phyloP scores from a whole-genome alignment of 164 flowering plant species.

The Magnolia sinica region DNA sequence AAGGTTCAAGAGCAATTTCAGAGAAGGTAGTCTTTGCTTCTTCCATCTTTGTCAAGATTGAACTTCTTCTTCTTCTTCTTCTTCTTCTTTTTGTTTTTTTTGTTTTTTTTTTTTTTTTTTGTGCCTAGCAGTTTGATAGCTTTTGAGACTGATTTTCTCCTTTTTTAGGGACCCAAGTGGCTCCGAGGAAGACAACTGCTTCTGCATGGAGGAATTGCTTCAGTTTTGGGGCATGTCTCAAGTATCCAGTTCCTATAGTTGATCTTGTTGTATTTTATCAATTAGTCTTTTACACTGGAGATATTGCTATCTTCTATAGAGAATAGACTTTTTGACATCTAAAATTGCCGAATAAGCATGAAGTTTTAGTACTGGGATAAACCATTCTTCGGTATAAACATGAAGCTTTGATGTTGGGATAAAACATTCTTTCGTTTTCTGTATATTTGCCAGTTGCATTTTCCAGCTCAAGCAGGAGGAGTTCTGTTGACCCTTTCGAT shows the following conservation, averaged over 20 bases:
- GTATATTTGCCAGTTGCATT: no score
- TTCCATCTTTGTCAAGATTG: no score
- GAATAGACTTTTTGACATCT: not conserved
- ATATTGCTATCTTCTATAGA: not conserved
- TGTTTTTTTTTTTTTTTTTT: no score
- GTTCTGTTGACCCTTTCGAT: no score
- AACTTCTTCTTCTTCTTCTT: not conserved
- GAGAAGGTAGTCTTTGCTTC: constrained; percentile 36
- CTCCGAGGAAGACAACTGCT: constrained; percentile 47
- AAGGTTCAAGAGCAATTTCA: constrained; percentile 54
- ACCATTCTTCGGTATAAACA: not conserved
- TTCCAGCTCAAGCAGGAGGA: no score
- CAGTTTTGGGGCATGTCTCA: not conserved
- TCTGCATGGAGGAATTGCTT: constrained; percentile 16
- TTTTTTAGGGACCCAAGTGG: constrained; percentile 44
- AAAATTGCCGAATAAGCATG: not conserved
- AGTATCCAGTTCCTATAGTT: not conserved
- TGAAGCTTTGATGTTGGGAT: not conserved
- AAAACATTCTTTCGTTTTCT: no score
- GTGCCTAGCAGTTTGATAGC: not conserved
- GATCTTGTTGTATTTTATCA: not conserved
- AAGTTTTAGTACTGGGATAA: not conserved
- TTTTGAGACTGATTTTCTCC: not conserved
- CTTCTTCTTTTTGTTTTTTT: no score
- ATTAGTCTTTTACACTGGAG: not conserved